These are phyloP conservation scores for Omphalotus olearius DNA, from an alignment of 1,284 basidiomycete species.

Conservation along the genomic window DNA sequence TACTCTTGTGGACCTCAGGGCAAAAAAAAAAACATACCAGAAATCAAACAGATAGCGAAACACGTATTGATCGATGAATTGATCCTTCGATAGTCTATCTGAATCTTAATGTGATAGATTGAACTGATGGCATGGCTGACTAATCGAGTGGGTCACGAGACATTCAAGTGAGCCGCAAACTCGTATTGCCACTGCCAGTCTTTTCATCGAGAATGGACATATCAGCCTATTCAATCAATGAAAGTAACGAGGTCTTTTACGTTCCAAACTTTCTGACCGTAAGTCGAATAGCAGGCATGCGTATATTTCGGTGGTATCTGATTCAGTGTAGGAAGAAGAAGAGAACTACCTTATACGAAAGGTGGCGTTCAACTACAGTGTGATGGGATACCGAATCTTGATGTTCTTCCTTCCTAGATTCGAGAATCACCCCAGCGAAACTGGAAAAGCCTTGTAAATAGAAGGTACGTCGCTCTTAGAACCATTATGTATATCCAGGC, in stretches of 20 bases:
- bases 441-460: conserved; percentile 82
- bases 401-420: conserved; percentile 36
- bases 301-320: conserved; percentile 5
- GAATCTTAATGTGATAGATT: too few relatives aligned
- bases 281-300: conserved; percentile 13
- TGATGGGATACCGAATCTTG: background rate
- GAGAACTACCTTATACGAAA: conserved; percentile 76
- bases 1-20: too few relatives aligned
- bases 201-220: conserved; percentile 14
- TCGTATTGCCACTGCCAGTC: too few relatives aligned
- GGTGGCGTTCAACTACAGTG: conserved; percentile 32
- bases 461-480: conserved; percentile 45
- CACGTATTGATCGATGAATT: too few relatives aligned
- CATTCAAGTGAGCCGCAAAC: too few relatives aligned
- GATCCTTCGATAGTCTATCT: too few relatives aligned
- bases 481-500: background rate
- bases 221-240: conserved; percentile 32
- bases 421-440: conserved; percentile 72
- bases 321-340: conserved; percentile 50
- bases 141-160: too few relatives aligned
- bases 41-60: too few relatives aligned
- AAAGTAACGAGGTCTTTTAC: conserved; percentile 49
- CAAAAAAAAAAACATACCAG: too few relatives aligned
- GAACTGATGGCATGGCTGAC: too few relatives aligned
- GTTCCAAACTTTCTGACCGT: conserved; percentile 78